Conservation (phyloP, 345 rosid genomes). For the Aquilaria malaccensis region DNA sequence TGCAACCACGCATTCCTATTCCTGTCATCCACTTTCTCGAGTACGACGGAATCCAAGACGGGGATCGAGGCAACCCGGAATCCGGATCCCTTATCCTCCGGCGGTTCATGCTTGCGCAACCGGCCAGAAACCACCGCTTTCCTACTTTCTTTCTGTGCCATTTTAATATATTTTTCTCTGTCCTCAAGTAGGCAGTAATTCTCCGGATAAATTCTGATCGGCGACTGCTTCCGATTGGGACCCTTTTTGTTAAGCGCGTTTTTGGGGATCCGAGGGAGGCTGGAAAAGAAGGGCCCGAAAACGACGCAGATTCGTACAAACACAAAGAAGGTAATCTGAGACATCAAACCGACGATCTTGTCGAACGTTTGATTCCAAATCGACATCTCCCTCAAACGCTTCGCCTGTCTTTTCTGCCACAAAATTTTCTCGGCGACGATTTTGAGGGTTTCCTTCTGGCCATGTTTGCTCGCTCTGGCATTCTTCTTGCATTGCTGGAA, state of each 20-base stretch:
- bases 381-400: slow-evolving; percentile 27
- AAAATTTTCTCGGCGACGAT: slow-evolving; percentile 27
- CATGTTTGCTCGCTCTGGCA: neutral
- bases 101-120: slow-evolving; percentile 13
- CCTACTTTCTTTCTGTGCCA: neutral
- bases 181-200: slow-evolving; percentile 5
- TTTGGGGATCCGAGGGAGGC: slow-evolving; percentile 14
- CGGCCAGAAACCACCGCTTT: neutral
- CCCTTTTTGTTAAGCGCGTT: neutral
- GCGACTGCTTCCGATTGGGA: neutral
- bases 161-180: neutral
- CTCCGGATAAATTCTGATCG: slow-evolving; percentile 23
- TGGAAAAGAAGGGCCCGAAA: slow-evolving; percentile 22
- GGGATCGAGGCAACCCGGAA: neutral
- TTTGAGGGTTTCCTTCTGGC: slow-evolving; percentile 12
- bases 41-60: neutral
- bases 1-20: slow-evolving; percentile 1
- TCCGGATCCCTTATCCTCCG: neutral
- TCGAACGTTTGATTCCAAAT: slow-evolving; percentile 41
- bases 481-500: slow-evolving; percentile 21
- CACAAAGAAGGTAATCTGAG: slow-evolving; percentile 16
- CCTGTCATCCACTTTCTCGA: neutral
- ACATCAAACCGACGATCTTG: slow-evolving; percentile 26
- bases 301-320: slow-evolving; percentile 30
- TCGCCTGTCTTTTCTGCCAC: slow-evolving; percentile 24